Evolutionary conservation across 331 rosid species (phyloP), one percentile per base, ranked within the genome.

Genomic region (Malus hybrid): DNA sequence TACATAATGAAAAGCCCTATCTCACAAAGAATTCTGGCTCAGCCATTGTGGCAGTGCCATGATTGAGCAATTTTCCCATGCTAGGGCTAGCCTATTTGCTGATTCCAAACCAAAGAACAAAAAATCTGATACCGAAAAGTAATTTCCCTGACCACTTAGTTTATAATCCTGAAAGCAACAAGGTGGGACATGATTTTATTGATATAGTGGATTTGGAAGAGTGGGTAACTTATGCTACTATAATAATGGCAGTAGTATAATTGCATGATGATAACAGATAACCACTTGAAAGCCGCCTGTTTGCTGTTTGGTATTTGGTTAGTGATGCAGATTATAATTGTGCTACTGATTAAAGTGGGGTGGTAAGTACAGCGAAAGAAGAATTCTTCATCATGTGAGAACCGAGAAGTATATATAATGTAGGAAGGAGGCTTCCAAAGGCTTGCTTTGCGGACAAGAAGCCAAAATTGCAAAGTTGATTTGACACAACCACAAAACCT

Each of bases 391-490:
- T 52, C 3, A 52, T 52, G 7, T 52, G 55, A 55, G 18, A 68
- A 28, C 24, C 68, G 57, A 68, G 81, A 77, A 10, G 33, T 1
- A 6, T 20, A 20, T 22, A 29, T 22, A 6, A 24, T 60, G 42
- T 6, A 6, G 66, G 2, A 56, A 24, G 7, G 32, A 24, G 81
- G 81, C 68, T 84, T 84, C 89, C 88, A 83, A 88, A 86, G 89
- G 79, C 91, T 68, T 84, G 73, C 88, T 88, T 90, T 88, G 87
- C 73, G 50, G 83, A 83, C 84, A 85, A 85, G 85, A 86, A 80
- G 89, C 93, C 91, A 85, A 88, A 76, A 65, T 78, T 83, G 50
- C 75, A 82, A 83, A 63, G 39, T 34, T 60, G 53, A 71, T 71
- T 74, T 52, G 79, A 79, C 75, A 68, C 79, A 68, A 68, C 77